Conservation (phyloP, 169 alveolate species). For the Cryptosporidium viatorum region DNA sequence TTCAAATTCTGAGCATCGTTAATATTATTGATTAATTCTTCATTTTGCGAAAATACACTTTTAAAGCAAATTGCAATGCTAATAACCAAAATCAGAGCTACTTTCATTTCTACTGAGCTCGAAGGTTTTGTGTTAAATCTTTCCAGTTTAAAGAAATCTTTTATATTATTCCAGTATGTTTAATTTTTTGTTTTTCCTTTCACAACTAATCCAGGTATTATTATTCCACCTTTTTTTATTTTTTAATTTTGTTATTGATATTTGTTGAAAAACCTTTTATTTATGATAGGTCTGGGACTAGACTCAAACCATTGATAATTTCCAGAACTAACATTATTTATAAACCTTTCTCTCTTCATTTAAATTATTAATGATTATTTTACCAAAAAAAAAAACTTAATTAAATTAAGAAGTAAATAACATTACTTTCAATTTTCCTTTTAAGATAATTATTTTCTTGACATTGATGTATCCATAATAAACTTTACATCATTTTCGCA, state of each 20-base stretch:
- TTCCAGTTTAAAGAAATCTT: not conserved
- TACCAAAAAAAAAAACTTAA: too few species aligned
- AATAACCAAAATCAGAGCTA: not conserved
- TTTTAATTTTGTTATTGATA: not conserved
- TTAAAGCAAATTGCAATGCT: not conserved
- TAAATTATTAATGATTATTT: not conserved
- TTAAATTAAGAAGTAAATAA: too few species aligned
- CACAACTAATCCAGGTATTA: not conserved
- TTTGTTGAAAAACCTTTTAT: not conserved
- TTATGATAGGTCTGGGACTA: slow-evolving; percentile 25
- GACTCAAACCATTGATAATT: not conserved
- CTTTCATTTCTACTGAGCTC: not conserved
- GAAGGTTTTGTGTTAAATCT: not conserved
- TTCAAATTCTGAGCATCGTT: not conserved
- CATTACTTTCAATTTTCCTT: too few species aligned
- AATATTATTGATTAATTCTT: not conserved
- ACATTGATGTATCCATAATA: not conserved
- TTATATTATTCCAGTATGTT: not conserved
- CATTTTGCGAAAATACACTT: slow-evolving; percentile 6
- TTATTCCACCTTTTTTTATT: not conserved
- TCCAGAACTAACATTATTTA: not conserved
- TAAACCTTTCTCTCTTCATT: not conserved
- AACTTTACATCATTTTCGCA: not conserved
- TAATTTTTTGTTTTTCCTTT: not conserved
- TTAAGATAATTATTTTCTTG: too few species aligned